Conservation (phyloP, 2,329 filamentous ascomycete genomes). For the Apiospora rasikravindrae region DNA sequence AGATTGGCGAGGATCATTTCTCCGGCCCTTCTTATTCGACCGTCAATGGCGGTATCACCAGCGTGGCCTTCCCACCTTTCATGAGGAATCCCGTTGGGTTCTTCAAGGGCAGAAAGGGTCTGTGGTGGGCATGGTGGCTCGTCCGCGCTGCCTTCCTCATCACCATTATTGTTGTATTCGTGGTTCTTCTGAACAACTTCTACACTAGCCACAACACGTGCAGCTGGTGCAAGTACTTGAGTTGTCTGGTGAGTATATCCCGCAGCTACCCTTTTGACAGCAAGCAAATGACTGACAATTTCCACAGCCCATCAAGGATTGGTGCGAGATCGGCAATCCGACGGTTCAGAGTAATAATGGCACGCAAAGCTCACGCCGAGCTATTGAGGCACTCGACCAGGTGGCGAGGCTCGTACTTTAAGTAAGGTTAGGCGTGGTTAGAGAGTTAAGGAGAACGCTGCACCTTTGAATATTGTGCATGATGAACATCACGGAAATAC, state of each 20-base stretch:
- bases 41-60: constrained; percentile 56
- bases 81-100: constrained; percentile 72
- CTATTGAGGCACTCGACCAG: neutral
- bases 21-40: constrained; percentile 68
- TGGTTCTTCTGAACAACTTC: constrained; percentile 88
- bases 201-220: constrained; percentile 80
- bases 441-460: neutral
- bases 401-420: neutral
- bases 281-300: constrained; percentile 18
- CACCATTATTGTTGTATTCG: constrained; percentile 82
- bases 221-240: constrained; percentile 93
- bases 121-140: constrained; percentile 99
- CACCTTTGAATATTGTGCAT: neutral
- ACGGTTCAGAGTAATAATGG: neutral
- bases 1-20: constrained; percentile 67
- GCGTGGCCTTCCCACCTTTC: constrained; percentile 58
- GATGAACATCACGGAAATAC: neutral
- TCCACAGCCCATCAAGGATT: constrained; percentile 37
- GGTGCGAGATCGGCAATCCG: constrained; percentile 38
- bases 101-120: constrained; percentile 88
- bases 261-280: neutral
- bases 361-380: neutral
- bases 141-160: constrained; percentile 79
- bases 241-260: constrained; percentile 77
- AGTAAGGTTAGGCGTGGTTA: neutral